Base-by-base conservation (phyloP, 2,329 filamentous ascomycete genomes). In the Fusarium sp. region DNA sequence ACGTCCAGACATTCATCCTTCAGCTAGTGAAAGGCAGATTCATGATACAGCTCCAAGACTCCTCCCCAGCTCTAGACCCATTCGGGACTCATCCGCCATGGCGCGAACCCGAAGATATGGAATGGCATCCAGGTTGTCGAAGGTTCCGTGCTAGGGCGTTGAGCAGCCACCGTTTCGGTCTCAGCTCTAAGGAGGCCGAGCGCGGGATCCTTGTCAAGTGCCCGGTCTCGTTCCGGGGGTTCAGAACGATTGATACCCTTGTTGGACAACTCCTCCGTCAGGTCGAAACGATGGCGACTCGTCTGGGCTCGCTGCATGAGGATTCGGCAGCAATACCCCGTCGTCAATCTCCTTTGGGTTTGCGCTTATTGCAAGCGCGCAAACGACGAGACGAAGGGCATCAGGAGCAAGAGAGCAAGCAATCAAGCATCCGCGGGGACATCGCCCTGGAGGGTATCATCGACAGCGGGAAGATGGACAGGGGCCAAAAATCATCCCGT, bases 111-210 rank as follows among this genome's bases (percentile, higher is more conserved):
- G 70, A 76, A 67, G 72, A 44, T 67, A 49, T 60, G 75, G 75
- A 66, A 69, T 62, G 57, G 35, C 64, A 62, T 62, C 66, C 69
- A 73, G 62, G 56, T 57, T 49, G 29, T 61, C 56, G 42, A 49
- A 36, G 46, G 40, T 51, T 66, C 29, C 57, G 42, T 68, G 55
- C 24, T 49, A 44, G 44, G 53, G 61, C 64, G 65, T 69, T 53
- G 69, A 69, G 66, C 59, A 66, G 60, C 71, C 55, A 71, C 63
- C 59, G 75, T 77, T 76, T 77, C 75, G 75, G 75, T 63, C 56
- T 77, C 75, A 77, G 75, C 66, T 75, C 63, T 42, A 62, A 66
- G 65, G 67, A 67, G 44, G 27, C 66, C 62, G 63, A 64, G 63
- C 27, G 40, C 27, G 51, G 20, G 38, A 72, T 58, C 74, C 74